These are phyloP conservation scores for Aspergillus uvarum DNA, from an alignment of 2,329 filamentous ascomycete genomes.

Conservation along the genomic window DNA sequence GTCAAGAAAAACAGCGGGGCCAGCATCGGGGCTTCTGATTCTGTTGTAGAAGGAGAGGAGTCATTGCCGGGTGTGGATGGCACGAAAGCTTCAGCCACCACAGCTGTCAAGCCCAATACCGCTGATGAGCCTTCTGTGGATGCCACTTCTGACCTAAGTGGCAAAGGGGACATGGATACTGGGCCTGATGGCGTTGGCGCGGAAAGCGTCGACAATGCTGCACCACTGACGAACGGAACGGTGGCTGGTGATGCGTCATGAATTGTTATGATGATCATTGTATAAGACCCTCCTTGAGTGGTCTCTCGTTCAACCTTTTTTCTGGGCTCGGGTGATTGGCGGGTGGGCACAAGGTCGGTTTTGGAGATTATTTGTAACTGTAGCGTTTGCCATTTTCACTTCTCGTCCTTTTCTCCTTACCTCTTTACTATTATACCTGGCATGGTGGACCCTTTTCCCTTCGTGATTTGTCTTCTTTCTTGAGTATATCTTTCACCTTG, in stretches of 20 bases:
- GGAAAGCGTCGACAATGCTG: slow-evolving; percentile 33
- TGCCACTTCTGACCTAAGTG: slow-evolving; percentile 14
- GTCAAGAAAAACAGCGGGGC: slow-evolving; percentile 42
- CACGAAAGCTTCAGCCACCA: slow-evolving; percentile 12
- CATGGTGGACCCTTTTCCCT: not conserved
- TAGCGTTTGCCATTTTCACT: slow-evolving; percentile 3
- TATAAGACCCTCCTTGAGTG: not conserved
- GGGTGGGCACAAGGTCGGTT: slow-evolving; percentile 2
- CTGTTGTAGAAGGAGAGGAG: slow-evolving; percentile 30
- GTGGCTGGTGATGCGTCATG: slow-evolving; percentile 50
- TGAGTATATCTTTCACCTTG: slow-evolving; percentile 1
- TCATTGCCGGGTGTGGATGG: slow-evolving; percentile 18
- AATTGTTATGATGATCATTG: slow-evolving; percentile 16
- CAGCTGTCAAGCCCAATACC: slow-evolving; percentile 49
- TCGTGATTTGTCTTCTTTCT: slow-evolving; percentile 1
- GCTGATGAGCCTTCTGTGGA: slow-evolving; percentile 12
- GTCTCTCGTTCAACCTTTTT: not conserved
- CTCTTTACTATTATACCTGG: not conserved
- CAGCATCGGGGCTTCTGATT: slow-evolving; percentile 27
- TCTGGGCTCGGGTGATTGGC: not conserved
- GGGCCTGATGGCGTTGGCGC: slow-evolving; percentile 16
- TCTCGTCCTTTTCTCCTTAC: not conserved
- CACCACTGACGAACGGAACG: slow-evolving; percentile 58
- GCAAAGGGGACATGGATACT: slow-evolving; percentile 13
- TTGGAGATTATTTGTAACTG: slow-evolving; percentile 1